phyloP scores from a whole-genome alignment of 768 basidiomycete genomes.

The Lyophyllum decastes region DNA sequence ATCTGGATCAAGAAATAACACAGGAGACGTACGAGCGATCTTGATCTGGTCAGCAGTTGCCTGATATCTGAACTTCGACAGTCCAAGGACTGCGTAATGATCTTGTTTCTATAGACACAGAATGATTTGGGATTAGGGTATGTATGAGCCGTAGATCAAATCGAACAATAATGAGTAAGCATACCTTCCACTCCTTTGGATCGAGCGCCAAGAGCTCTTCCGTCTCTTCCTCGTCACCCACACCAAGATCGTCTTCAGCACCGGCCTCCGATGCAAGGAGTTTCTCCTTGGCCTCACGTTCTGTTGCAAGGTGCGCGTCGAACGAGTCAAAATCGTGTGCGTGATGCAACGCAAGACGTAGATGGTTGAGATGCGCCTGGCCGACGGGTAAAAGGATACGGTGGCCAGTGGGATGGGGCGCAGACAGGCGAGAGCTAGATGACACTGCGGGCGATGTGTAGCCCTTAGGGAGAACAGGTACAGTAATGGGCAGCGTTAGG shows the following conservation, averaged over 20 bases:
- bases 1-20: slow-evolving; percentile 1
- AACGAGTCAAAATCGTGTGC: slow-evolving; percentile 82
- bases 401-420: slow-evolving; percentile 40
- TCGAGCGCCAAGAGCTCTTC: slow-evolving; percentile 72
- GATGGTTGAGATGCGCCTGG: slow-evolving; percentile 82
- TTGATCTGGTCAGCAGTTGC: slow-evolving; percentile 94
- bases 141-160: background rate
- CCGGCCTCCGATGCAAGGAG: slow-evolving; percentile 54
- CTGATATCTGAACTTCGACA: slow-evolving; percentile 85
- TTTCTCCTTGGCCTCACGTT: slow-evolving; percentile 38
- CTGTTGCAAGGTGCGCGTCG: slow-evolving; percentile 59
- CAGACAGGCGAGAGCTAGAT: slow-evolving; percentile 30
- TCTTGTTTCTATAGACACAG: slow-evolving; percentile 80
- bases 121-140: background rate
- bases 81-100: slow-evolving; percentile 94
- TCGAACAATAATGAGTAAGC: background rate
- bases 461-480: slow-evolving; percentile 35
- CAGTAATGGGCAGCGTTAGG: slow-evolving; percentile 28
- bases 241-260: slow-evolving; percentile 84
- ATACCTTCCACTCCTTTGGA: slow-evolving; percentile 97
- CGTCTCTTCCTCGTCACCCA: slow-evolving; percentile 88
- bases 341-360: slow-evolving; percentile 73
- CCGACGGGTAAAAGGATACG: slow-evolving; percentile 78
- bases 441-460: slow-evolving; percentile 43
- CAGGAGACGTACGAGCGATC: slow-evolving; percentile 76